Base-by-base conservation (phyloP, 1,284 basidiomycete species). In the Pseudozyma sp. region DNA sequence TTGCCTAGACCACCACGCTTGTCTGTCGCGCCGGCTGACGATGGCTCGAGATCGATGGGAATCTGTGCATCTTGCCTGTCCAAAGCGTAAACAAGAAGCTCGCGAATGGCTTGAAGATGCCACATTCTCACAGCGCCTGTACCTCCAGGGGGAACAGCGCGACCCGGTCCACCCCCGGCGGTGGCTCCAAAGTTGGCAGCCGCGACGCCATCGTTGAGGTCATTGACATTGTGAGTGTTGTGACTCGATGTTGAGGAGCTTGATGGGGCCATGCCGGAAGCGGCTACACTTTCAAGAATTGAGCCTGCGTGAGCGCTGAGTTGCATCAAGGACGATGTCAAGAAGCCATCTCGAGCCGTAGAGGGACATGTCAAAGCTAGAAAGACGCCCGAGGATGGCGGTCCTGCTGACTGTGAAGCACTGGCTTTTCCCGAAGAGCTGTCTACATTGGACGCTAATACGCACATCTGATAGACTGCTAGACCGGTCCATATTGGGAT, bases 81-180 rank as follows among this genome's bases (percentile, higher is more conserved):
- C 25, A 80, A 59, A 3, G 75, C 77, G 19, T 72, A 77, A 12
- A 63, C 19, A 0, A 78, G 56, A n/a, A 79, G 52, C 53, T 77
- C 70, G 4, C 68, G 53, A 21, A 80, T 59, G 9, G 68, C 71
- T 48, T 80, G 71, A 31, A 80, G 55, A 49, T 76, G 77, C 79
- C 79, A 80, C 79, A 80, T 80, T 9, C 73, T 40, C 1, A 80
- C 75, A 5, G 56, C 45, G 7, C 79, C 79, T 5, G 53, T 65
- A 10, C 73, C 71, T 7, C 56, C 68, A 16, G 75, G 68, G n/a
- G 77, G 77, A 3, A 73, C 67, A 13, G 72, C 67, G 10, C 75
- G 61, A 1, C 77, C 71, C 2, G 67, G 47, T 0, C 74, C 77
- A 16, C 77, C 74, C 11, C 77, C 77, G 3, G 75, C 59, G 13